phyloP scores from a whole-genome alignment of 176 grass and related monocot genomes.

The Canna indica region DNA sequence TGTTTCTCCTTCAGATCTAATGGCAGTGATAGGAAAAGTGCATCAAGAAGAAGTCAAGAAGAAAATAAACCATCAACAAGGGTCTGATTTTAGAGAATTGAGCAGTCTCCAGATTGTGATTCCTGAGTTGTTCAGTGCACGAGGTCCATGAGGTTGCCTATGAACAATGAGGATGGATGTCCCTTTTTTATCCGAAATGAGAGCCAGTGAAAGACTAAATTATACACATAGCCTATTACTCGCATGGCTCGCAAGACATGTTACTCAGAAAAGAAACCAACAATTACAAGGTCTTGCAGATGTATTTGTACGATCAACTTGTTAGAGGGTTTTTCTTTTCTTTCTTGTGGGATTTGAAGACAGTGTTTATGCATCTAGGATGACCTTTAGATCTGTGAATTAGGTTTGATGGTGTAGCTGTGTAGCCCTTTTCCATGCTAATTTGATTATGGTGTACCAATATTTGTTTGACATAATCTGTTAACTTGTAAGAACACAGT shows the following conservation, averaged over 20 bases:
- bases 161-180: background rate
- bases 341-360: background rate
- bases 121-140: background rate
- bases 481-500: background rate
- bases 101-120: conserved; percentile 16
- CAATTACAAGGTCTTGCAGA: background rate
- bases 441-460: background rate
- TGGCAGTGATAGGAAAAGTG: conserved; percentile 7
- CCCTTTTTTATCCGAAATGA: background rate
- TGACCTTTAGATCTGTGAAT: conserved; percentile 3
- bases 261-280: background rate
- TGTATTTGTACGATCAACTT: background rate
- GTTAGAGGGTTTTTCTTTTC: conserved; percentile 4
- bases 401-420: background rate
- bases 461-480: background rate
- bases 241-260: background rate
- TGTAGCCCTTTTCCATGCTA: background rate
- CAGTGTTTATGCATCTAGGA: background rate
- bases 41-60: conserved; percentile 50
- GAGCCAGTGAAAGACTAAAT: background rate
- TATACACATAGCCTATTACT: background rate
- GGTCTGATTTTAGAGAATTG: conserved; percentile 44
- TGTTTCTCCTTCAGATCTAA: conserved; percentile 31
- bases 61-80: conserved; percentile 32
- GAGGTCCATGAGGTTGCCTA: background rate